Evolutionary conservation across 352 stramenopile genomes (phyloP).

Genomic region (Globisporangium middletonii): DNA sequence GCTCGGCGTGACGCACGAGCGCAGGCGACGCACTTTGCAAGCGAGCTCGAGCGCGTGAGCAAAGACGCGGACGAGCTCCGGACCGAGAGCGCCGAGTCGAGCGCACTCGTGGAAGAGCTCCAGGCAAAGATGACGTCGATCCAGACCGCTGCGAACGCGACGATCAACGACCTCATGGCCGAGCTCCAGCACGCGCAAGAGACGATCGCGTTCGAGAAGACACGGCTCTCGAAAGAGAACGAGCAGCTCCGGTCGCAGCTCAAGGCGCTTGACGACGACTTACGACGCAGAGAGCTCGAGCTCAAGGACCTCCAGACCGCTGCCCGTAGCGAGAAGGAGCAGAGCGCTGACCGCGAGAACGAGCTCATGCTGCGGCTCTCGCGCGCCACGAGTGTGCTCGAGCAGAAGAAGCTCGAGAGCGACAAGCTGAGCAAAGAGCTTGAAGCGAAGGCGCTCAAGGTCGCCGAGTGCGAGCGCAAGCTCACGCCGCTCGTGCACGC

Average conservation of each 20-base stretch:
- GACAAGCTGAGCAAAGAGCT: slow-evolving; percentile 51
- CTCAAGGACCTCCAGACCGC: slow-evolving; percentile 27
- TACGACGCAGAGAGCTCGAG: slow-evolving; percentile 34
- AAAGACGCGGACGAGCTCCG: slow-evolving; percentile 46
- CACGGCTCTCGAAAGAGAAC: slow-evolving; percentile 40
- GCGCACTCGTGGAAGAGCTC: slow-evolving; percentile 41
- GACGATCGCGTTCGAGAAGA: slow-evolving; percentile 44
- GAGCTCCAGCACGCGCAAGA: slow-evolving; percentile 61
- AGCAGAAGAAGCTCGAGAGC: slow-evolving; percentile 57
- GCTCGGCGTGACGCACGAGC: slow-evolving; percentile 40
- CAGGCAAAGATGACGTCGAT: slow-evolving; percentile 65
- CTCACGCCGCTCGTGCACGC: slow-evolving; percentile 33
- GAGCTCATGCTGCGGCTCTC: slow-evolving; percentile 26
- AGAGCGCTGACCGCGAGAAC: slow-evolving; percentile 23
- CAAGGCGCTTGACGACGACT: slow-evolving; percentile 37
- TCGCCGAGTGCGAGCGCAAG: slow-evolving; percentile 57
- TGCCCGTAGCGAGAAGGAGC: slow-evolving; percentile 22
- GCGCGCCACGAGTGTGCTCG: slow-evolving; percentile 23
- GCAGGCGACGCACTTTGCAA: slow-evolving; percentile 29
- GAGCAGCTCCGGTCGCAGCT: slow-evolving; percentile 32
- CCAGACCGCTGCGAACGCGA: slow-evolving; percentile 69
- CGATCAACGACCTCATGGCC: slow-evolving; percentile 63
- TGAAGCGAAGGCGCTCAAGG: slow-evolving; percentile 35
- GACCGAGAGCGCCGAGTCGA: slow-evolving; percentile 31
- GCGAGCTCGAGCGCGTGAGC: slow-evolving; percentile 34